Base-by-base conservation (phyloP, 2,329 filamentous ascomycete genomes). In the Torrubiella hemipterigena region DNA sequence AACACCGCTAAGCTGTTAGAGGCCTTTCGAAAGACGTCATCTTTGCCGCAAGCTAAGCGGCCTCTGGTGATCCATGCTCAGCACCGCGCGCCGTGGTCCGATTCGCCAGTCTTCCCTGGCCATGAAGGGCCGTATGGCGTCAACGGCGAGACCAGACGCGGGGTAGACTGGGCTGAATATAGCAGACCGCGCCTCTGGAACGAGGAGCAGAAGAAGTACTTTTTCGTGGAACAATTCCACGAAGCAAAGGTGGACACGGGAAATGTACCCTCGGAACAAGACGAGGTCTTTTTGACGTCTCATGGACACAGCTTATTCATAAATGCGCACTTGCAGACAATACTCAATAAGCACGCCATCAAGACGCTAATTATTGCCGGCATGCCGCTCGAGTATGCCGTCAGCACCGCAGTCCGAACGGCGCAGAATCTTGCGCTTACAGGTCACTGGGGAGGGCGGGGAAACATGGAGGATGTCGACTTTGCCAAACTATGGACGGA, bases 391-490 rank as follows among this genome's bases (percentile, higher is more conserved):
- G 38, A 36, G n/a, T 20, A 26, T n/a, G 27, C 36, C 4, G 29
- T 40, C n/a, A 40, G 34, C 27, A 40, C 34, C 11, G 29, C 36
- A 9, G 34, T 38, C 6, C 30, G 36, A n/a, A 36, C 32, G 21
- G 36, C 38, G 10, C 25, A 37, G 17, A 37, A 40, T 24, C 22
- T 40, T 1, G 38, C 38, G 8, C 27, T 37, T 7, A 28, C 30
- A 6, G 36, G 38, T 12, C 37, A 34, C 27, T 40, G 36, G 38
- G 38, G 38, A 15, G 36, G 36, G 2, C 31, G n/a, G 14, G 36
- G 36, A 3, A 39, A 37, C 9, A 35, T 38, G 19, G 36, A 30
- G 12, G 36, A 40, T 17, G 32, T 32, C 8, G 26, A 32, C n/a
- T 13, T 22, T 4, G 23, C 18, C 4, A 19, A 18, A 10, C 10